These are phyloP conservation scores for Penicillium expansum DNA, from an alignment of 2,329 filamentous ascomycete species.

Conservation along the genomic window DNA sequence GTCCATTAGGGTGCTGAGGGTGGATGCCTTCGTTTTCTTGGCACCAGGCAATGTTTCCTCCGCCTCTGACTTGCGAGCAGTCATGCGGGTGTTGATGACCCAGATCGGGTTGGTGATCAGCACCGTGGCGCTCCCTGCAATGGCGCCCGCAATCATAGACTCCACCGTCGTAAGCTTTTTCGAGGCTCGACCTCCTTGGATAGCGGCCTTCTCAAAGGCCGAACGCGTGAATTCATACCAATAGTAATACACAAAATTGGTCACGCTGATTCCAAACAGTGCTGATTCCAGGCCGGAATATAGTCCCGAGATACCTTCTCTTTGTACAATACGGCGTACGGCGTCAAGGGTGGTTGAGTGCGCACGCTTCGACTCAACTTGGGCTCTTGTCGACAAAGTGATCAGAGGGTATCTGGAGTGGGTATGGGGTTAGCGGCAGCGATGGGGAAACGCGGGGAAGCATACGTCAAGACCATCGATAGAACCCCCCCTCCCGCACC, in stretches of 20 bases:
- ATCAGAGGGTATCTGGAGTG: slow-evolving; percentile 80
- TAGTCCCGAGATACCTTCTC: slow-evolving; percentile 83
- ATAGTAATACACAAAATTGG: slow-evolving; percentile 99
- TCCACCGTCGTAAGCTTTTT: slow-evolving; percentile 87
- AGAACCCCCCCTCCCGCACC: slow-evolving; percentile 90
- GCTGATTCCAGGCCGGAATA: slow-evolving; percentile 93
- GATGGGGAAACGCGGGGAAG: slow-evolving; percentile 6
- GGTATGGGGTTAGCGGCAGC: slow-evolving; percentile 10
- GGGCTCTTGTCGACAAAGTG: slow-evolving; percentile 92
- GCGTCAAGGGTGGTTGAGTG: slow-evolving; percentile 81
- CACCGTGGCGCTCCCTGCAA: slow-evolving; percentile 91
- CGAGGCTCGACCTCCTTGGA: slow-evolving; percentile 67
- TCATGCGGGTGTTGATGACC: slow-evolving; percentile 99
- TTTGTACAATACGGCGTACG: slow-evolving; percentile 79
- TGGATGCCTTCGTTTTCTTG: slow-evolving; percentile 61
- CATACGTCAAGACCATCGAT: slow-evolving; percentile 91
- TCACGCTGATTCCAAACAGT: slow-evolving; percentile 95
- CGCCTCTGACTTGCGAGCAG: slow-evolving; percentile 69
- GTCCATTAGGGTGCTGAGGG: slow-evolving; percentile 74
- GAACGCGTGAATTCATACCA: slow-evolving; percentile 97
- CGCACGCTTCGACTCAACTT: slow-evolving; percentile 94
- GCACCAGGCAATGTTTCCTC: slow-evolving; percentile 42
- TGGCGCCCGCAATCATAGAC: slow-evolving; percentile 89
- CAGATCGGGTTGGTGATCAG: slow-evolving; percentile 98
- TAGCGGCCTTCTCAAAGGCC: slow-evolving; percentile 74